These are phyloP conservation scores for Nectriaceae sp. DNA, from an alignment of 2,329 filamentous ascomycete species.

Conservation along the genomic window DNA sequence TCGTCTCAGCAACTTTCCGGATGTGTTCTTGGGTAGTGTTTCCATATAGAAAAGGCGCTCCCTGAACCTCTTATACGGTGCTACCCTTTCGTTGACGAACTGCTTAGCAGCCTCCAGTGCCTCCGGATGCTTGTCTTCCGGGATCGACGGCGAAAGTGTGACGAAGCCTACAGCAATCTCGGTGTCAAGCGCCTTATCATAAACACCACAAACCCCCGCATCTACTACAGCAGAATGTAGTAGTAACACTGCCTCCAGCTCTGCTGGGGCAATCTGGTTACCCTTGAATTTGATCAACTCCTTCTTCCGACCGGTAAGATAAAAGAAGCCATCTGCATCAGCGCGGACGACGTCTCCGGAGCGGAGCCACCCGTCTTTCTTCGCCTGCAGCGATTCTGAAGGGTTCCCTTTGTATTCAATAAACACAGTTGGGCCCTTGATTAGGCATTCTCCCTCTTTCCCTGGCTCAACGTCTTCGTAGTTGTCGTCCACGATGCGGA, in stretches of 20 bases:
- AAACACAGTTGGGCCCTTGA: slow-evolving; percentile 30
- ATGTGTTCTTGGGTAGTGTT: slow-evolving; percentile 28
- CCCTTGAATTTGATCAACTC: slow-evolving; percentile 23
- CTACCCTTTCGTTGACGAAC: slow-evolving; percentile 30
- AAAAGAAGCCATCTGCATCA: slow-evolving; percentile 33
- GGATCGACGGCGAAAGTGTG: slow-evolving; percentile 11
- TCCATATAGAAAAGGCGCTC: slow-evolving; percentile 28
- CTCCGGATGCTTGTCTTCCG: neutral
- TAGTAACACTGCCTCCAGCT: slow-evolving; percentile 32
- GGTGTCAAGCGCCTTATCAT: slow-evolving; percentile 22
- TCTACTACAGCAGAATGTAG: slow-evolving; percentile 29
- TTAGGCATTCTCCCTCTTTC: slow-evolving; percentile 28
- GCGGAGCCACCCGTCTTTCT: slow-evolving; percentile 31
- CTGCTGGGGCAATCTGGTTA: slow-evolving; percentile 30
- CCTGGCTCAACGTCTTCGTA: slow-evolving; percentile 27
- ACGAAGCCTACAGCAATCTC: slow-evolving; percentile 35
- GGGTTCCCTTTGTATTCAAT: slow-evolving; percentile 30
- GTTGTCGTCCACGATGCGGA: slow-evolving; percentile 33
- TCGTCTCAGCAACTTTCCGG: slow-evolving; percentile 33
- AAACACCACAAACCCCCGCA: slow-evolving; percentile 32
- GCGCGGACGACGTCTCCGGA: slow-evolving; percentile 32
- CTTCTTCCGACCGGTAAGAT: slow-evolving; percentile 34
- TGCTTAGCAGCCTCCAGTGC: slow-evolving; percentile 20
- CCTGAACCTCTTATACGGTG: slow-evolving; percentile 32
- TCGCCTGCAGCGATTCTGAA: slow-evolving; percentile 25